Percentiles rank a stretch among this genome's conserved stretches.
phyloP scores from a whole-genome alignment of 148 eudicot species.

The Diospyros kaki region DNA sequence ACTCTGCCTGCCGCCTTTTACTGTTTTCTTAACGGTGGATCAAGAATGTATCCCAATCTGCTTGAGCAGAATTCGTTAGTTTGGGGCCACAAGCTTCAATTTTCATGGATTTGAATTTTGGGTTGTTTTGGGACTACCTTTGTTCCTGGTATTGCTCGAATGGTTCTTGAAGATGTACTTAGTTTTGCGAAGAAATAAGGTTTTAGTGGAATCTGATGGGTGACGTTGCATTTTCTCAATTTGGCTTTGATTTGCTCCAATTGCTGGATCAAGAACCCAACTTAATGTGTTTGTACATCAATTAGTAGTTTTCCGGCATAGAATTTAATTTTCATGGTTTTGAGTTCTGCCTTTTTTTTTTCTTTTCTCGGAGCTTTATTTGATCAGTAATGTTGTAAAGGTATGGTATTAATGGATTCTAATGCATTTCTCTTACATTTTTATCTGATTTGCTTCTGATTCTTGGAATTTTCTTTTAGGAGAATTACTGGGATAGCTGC shows the following conservation, averaged over 20 bases:
- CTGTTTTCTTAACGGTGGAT: background rate
- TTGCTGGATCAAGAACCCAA: background rate
- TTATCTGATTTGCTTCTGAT: conserved; percentile 13
- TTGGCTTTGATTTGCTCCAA: no score
- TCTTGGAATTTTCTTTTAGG: background rate
- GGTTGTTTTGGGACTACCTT: background rate
- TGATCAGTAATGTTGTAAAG: no score
- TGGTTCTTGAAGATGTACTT: conserved; percentile 5
- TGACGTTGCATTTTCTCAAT: background rate
- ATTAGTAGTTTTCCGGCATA: no score
- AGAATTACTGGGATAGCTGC: no score
- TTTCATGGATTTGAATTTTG: background rate
- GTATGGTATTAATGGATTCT: background rate
- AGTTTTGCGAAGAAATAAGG: conserved; percentile 1
- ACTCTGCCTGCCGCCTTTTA: background rate
- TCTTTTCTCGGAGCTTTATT: no score
- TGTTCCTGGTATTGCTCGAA: background rate
- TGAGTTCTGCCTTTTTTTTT: no score
- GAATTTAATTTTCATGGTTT: no score
- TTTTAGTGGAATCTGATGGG: conserved; percentile 12
- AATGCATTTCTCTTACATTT: conserved; percentile 9
- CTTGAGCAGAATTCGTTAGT: background rate
- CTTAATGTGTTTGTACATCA: no score
- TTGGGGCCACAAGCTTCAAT: background rate
- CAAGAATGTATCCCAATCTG: conserved; percentile 1